These are phyloP conservation scores for Calonectria pauciramosa DNA, from an alignment of 2,329 filamentous ascomycete genomes.

Conservation along the genomic window DNA sequence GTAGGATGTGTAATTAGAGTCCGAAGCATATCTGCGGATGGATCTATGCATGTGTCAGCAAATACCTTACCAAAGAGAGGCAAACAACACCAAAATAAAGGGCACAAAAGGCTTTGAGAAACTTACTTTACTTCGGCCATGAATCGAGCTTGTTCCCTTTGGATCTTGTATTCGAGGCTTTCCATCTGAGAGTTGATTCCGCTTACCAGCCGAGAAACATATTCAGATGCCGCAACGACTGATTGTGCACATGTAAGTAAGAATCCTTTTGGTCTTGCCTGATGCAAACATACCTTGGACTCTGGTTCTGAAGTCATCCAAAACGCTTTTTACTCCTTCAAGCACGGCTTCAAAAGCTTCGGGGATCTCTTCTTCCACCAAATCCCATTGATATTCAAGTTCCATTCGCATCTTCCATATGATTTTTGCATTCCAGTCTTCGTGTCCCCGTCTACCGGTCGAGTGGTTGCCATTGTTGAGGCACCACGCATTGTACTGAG, in stretches of 20 bases:
- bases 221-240: background rate
- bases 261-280: background rate
- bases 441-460: slow-evolving; percentile 29
- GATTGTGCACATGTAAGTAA: background rate
- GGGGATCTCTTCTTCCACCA: slow-evolving; percentile 45
- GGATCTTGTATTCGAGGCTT: slow-evolving; percentile 19
- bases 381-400: slow-evolving; percentile 44
- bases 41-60: background rate
- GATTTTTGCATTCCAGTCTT: slow-evolving; percentile 51
- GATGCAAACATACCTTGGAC: background rate
- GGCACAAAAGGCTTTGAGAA: background rate
- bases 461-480: slow-evolving; percentile 43
- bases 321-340: background rate
- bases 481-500: slow-evolving; percentile 50
- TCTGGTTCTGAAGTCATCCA: background rate
- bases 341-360: slow-evolving; percentile 20
- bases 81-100: too few species aligned
- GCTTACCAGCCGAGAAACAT: background rate
- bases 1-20: slow-evolving; percentile 32
- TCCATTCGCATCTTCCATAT: slow-evolving; percentile 51
- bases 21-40: slow-evolving; percentile 28
- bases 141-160: slow-evolving; percentile 9
- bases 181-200: background rate
- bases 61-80: background rate
- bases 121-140: slow-evolving; percentile 19